A percentile compares a stretch with the other conserved stretches of the same genome.
Conservation (phyloP, 2,329 filamentous ascomycete genomes). For the Septoria petroselini region DNA sequence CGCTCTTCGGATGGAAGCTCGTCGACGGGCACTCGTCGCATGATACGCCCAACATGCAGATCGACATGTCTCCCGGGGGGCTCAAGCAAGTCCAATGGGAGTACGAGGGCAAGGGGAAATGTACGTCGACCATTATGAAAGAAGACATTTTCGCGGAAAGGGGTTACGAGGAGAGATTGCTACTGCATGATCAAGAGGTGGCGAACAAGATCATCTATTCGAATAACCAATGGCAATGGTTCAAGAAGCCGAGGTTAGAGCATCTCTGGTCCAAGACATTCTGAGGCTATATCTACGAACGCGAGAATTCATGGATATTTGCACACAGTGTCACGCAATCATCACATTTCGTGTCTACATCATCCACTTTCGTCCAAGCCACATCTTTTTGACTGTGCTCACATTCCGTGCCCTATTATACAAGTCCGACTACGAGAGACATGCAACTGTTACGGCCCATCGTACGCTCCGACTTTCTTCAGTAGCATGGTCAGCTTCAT, state of each 20-base stretch:
- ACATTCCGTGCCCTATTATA: not conserved
- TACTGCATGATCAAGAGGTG: conserved; percentile 23
- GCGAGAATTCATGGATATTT: not conserved
- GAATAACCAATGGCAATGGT: conserved; percentile 25
- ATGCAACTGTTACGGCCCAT: not conserved
- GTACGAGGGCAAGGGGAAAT: conserved; percentile 23
- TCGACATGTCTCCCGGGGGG: conserved; percentile 26
- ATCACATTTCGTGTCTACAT: too few species aligned
- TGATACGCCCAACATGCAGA: conserved; percentile 24
- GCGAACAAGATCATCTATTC: conserved; percentile 22
- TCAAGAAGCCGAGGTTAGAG: conserved; percentile 21
- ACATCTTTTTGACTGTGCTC: too few species aligned
- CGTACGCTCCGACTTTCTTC: not conserved
- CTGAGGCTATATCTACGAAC: conserved; percentile 1
- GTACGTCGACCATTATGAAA: conserved; percentile 20
- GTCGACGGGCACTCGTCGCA: conserved; percentile 32
- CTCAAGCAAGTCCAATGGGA: conserved; percentile 30
- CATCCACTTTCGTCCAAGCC: too few species aligned
- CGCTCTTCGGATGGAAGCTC: conserved; percentile 35
- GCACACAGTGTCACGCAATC: too few species aligned
- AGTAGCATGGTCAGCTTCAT: conserved; percentile 21
- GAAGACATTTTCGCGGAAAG: conserved; percentile 29
- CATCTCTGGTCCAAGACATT: conserved; percentile 24
- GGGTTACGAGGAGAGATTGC: conserved; percentile 24
- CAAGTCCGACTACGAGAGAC: not conserved